Conservation (phyloP, 2,329 filamentous ascomycete species). For the Sphaerulina vaccinii region DNA sequence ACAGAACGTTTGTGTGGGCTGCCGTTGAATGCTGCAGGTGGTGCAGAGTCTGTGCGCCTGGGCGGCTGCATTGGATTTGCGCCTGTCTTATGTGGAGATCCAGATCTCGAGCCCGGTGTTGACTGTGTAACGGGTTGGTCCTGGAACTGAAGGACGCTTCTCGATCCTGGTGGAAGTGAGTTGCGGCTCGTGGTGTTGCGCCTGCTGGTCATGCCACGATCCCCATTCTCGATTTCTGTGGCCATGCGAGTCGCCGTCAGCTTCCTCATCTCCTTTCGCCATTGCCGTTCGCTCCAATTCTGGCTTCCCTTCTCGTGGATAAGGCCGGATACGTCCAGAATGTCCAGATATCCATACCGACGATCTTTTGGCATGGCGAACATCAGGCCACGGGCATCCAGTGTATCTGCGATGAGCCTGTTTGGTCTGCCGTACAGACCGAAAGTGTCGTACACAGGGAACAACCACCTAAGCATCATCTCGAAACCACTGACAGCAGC, state of each 20-base stretch:
- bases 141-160: constrained; percentile 44
- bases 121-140: constrained; percentile 43
- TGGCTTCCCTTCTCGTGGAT: constrained; percentile 76
- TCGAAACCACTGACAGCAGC: constrained; percentile 93
- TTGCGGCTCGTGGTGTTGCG: constrained; percentile 43
- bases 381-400: constrained; percentile 89
- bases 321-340: constrained; percentile 76
- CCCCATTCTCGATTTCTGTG: constrained; percentile 27
- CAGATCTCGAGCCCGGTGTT: constrained; percentile 46
- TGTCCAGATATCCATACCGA: constrained; percentile 86
- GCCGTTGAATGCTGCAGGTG: constrained; percentile 34
- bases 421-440: constrained; percentile 85
- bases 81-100: constrained; percentile 40
- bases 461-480: constrained; percentile 88
- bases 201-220: constrained; percentile 36
- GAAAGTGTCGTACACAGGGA: constrained; percentile 93
- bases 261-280: constrained; percentile 86
- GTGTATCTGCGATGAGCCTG: constrained; percentile 79
- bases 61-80: constrained; percentile 31
- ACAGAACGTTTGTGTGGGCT: constrained; percentile 49
- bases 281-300: constrained; percentile 80
- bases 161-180: constrained; percentile 38
- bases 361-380: constrained; percentile 92
- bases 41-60: constrained; percentile 47
- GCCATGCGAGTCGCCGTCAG: constrained; percentile 78